phyloP scores from a whole-genome alignment of 2,329 filamentous ascomycete species.

The Hyphodiscus sp. region DNA sequence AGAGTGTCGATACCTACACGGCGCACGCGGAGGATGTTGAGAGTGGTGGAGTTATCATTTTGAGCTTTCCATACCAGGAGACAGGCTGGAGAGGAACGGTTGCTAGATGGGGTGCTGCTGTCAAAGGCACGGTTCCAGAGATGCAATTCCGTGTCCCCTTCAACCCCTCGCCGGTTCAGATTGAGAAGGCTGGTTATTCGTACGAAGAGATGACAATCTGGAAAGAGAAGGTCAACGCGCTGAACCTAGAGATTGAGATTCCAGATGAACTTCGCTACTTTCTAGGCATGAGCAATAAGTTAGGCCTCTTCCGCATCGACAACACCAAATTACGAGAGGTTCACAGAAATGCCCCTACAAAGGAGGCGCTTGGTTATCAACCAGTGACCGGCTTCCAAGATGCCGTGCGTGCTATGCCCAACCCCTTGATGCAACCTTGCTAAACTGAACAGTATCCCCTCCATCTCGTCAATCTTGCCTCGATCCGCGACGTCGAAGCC shows the following conservation, averaged over 20 bases:
- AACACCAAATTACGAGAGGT: slow-evolving; percentile 51
- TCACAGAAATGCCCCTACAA: slow-evolving; percentile 51
- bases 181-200: slow-evolving; percentile 51
- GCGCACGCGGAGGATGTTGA: slow-evolving; percentile 41
- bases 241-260: slow-evolving; percentile 53
- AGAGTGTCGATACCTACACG: slow-evolving; percentile 44
- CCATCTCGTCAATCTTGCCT: slow-evolving; percentile 59
- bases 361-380: slow-evolving; percentile 54
- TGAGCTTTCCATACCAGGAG: slow-evolving; percentile 59
- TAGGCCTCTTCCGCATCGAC: slow-evolving; percentile 65
- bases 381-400: slow-evolving; percentile 64
- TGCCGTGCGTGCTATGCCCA: slow-evolving; percentile 45
- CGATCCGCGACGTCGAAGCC: slow-evolving; percentile 53
- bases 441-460: slow-evolving; percentile 56
- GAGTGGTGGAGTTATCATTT: slow-evolving; percentile 54
- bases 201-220: slow-evolving; percentile 59
- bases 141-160: slow-evolving; percentile 62
- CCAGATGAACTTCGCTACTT: slow-evolving; percentile 58
- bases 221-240: slow-evolving; percentile 48
- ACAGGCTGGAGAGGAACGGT: slow-evolving; percentile 41
- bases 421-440: background rate
- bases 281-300: slow-evolving; percentile 57
- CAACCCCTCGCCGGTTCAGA: slow-evolving; percentile 50
- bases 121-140: slow-evolving; percentile 48
- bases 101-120: slow-evolving; percentile 42